A percentile compares a stretch with the other conserved stretches of the same genome.
These are phyloP conservation scores for Phialocephala subalpina DNA, from an alignment of 2,329 filamentous ascomycete genomes.

Conservation along the genomic window DNA sequence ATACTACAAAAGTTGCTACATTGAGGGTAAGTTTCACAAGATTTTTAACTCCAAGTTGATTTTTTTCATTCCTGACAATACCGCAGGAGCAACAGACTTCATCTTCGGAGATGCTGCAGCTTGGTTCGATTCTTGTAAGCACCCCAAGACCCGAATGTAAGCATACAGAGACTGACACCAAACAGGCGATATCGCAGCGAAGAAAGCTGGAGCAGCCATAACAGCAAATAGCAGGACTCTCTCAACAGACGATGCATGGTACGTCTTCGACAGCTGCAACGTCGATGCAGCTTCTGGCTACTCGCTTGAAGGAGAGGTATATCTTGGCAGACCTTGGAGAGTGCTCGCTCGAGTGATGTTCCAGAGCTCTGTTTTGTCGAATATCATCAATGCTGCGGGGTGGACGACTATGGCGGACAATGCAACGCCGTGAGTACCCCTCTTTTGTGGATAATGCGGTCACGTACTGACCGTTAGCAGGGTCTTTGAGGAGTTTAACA, in stretches of 20 bases:
- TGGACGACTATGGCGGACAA: conserved; percentile 47
- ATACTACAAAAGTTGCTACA: conserved; percentile 60
- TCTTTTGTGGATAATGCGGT: not conserved
- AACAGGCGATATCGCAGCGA: conserved; percentile 37
- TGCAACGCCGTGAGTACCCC: conserved; percentile 28
- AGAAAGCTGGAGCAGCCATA: conserved; percentile 15
- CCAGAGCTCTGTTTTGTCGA: conserved; percentile 54
- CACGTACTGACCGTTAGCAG: not conserved
- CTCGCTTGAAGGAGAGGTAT: conserved; percentile 46
- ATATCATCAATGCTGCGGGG: conserved; percentile 57
- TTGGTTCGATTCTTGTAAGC: conserved; percentile 53
- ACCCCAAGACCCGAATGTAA: no score
- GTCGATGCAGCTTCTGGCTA: conserved; percentile 7
- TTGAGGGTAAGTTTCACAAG: conserved; percentile 45
- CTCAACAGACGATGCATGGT: conserved; percentile 8
- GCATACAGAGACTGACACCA: no score
- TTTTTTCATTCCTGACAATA: no score
- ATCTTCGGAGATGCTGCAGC: conserved; percentile 61
- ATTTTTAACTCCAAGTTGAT: no score
- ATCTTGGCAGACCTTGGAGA: not conserved
- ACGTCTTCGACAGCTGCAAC: conserved; percentile 10
- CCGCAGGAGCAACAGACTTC: conserved; percentile 59
- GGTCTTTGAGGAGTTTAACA: conserved; percentile 19
- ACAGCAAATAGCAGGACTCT: conserved; percentile 11
- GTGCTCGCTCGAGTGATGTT: conserved; percentile 56